phyloP scores from a whole-genome alignment of 768 basidiomycete species.

The Candolleomyces efflorescens region DNA sequence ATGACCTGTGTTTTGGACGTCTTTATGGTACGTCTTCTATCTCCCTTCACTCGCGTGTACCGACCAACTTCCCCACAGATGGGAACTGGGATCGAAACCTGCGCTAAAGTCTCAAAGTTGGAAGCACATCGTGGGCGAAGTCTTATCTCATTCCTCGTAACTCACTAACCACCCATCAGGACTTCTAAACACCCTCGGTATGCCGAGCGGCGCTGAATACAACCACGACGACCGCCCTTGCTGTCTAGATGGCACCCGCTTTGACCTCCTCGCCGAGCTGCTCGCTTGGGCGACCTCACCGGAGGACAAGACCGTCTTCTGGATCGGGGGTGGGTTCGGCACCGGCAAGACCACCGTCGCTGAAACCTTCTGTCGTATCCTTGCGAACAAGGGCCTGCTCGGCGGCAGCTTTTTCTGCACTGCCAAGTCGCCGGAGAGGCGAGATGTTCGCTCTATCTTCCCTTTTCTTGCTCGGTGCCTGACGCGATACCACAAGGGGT shows the following conservation, averaged over 20 bases:
- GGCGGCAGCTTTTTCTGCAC: conserved; percentile 24
- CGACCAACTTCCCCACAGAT: neutral
- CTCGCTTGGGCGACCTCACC: neutral
- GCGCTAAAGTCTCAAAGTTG: neutral
- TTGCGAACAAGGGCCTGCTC: conserved; percentile 42
- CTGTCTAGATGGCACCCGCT: neutral
- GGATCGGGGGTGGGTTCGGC: conserved; percentile 19
- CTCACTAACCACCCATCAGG: neutral
- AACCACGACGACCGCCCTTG: neutral
- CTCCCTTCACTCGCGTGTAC: neutral
- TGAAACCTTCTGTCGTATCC: conserved; percentile 12
- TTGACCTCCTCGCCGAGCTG: neutral
- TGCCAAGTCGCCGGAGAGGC: neutral
- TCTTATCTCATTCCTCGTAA: neutral
- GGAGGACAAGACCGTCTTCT: conserved; percentile 15
- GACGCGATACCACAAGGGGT: neutral
- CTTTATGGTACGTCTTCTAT: neutral
- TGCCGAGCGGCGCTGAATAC: neutral
- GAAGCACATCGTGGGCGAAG: neutral
- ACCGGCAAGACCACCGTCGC: conserved; percentile 23
- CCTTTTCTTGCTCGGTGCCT: conserved; percentile 7
- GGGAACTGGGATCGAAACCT: neutral
- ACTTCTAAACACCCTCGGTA: neutral
- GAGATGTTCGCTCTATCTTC: conserved; percentile 1
- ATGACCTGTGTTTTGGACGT: neutral